A percentile compares a stretch with the other conserved stretches of the same genome.
phyloP scores from a whole-genome alignment of 1,139 yeast species.

The Eremothecium coryli region DNA sequence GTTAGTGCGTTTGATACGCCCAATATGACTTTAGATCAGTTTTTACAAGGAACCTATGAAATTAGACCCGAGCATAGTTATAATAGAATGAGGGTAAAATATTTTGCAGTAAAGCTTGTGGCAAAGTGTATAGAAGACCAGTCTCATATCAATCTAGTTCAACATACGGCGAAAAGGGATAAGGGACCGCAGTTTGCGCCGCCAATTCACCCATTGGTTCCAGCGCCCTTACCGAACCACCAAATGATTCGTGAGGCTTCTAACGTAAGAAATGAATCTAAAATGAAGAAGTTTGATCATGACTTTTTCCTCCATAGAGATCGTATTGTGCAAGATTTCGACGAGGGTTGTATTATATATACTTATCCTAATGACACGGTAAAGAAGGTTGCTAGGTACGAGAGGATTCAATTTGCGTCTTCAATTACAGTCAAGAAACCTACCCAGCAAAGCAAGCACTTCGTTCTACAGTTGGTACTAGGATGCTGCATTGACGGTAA shows the following conservation, averaged over 20 bases:
- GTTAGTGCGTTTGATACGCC: slow-evolving; percentile 34
- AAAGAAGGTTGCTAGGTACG: slow-evolving; percentile 55
- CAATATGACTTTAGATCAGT: slow-evolving; percentile 23
- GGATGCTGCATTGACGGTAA: slow-evolving; percentile 42
- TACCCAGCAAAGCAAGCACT: slow-evolving; percentile 39
- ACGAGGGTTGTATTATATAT: slow-evolving; percentile 16
- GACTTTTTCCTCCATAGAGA: slow-evolving; percentile 42
- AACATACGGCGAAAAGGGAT: slow-evolving; percentile 64
- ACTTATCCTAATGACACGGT: slow-evolving; percentile 43
- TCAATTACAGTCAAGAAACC: slow-evolving; percentile 49
- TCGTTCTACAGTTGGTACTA: slow-evolving; percentile 46
- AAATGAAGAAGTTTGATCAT: slow-evolving; percentile 44
- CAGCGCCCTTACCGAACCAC: slow-evolving; percentile 50
- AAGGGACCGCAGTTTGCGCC: slow-evolving; percentile 62
- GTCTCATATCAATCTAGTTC: slow-evolving; percentile 43
- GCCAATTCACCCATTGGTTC: slow-evolving; percentile 49
- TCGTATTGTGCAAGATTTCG: slow-evolving; percentile 18
- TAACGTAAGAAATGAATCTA: slow-evolving; percentile 45
- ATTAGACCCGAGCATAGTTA: slow-evolving; percentile 5
- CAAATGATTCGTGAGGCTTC: slow-evolving; percentile 50
- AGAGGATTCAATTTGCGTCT: slow-evolving; percentile 58
- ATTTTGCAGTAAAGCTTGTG: slow-evolving; percentile 49
- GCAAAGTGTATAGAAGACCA: slow-evolving; percentile 50
- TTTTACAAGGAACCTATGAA: slow-evolving; percentile 21
- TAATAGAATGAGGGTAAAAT: slow-evolving; percentile 35